Base-by-base conservation (phyloP, 2,329 filamentous ascomycete species). In the Colletotrichum costaricense region DNA sequence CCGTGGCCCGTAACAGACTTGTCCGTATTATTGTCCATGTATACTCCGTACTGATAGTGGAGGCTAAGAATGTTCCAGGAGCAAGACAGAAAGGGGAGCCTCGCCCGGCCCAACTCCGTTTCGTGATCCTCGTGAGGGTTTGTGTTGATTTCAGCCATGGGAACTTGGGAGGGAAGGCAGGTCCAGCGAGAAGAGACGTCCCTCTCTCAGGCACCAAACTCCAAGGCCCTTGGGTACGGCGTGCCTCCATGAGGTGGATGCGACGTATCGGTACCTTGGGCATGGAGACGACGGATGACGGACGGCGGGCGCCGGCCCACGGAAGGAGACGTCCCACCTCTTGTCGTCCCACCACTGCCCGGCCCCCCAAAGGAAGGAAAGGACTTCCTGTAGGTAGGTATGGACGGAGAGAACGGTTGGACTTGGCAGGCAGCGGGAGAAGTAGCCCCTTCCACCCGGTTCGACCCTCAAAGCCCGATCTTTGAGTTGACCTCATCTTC, bases 331-430 rank as follows among this genome's bases (percentile, higher is more conserved):
- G 57, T 63, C 42, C 42, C 8, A 49, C 42, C 16, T 49, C 64
- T 72, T 35, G 69, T 68, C 69, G 64, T 72, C 69, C 69, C 69
- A 71, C 69, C 49, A 62, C 55, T 55, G 57, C n/a, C 58, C 24
- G 57, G 28, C 58, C 19, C 58, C 58, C 58, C 30, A 52, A 30
- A 69, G 49, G 65, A 46, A 65, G 46, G 9, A 33, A 33, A 16
- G 22, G 35, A 8, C 24, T 8, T 42, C 14, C 35, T 6, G 30
- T 11, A 33, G 30, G 30, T 33, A 33, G 30, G 30, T 33, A 33
- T 33, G 30, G 30, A 42, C 38, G 38, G 14, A 42, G 19, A 16
- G 38, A 42, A 19, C 28, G 28, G 55, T 4, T 12, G 30, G 26
- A n/a, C 63, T 14, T 14, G 63, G 56, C 42, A 63, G 35, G 46